Evolutionary conservation across 192 early-diverging fungal genomes (phyloP).

Genomic region (Mortierella alpina): DNA sequence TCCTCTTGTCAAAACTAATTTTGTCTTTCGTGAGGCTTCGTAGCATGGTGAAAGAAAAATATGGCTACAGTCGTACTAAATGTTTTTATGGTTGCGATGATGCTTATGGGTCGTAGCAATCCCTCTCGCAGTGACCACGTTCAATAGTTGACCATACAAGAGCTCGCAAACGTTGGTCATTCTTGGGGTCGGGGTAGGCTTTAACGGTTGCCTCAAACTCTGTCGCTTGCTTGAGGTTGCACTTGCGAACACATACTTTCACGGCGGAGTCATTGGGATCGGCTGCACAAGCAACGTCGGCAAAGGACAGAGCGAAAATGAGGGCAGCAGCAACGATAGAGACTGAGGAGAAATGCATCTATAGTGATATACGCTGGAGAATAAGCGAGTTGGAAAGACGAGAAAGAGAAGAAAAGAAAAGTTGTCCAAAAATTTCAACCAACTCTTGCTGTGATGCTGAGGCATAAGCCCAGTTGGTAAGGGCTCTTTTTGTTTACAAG

Average conservation of each 20-base stretch:
- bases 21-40: not conserved
- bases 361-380: not conserved
- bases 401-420: too few species aligned
- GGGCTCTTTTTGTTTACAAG: too few species aligned
- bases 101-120: slow-evolving; percentile 2
- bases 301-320: not conserved
- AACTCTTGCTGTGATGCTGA: too few species aligned
- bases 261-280: slow-evolving; percentile 5
- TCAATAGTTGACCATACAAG: not conserved
- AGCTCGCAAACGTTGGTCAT: not conserved
- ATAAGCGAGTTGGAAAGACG: too few species aligned
- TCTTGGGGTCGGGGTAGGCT: slow-evolving; percentile 2
- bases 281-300: slow-evolving; percentile 9
- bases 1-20: not conserved
- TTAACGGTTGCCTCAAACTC: slow-evolving; percentile 5
- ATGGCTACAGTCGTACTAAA: slow-evolving; percentile 3
- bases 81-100: not conserved
- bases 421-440: too few species aligned
- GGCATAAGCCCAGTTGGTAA: too few species aligned
- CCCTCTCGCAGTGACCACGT: slow-evolving; percentile 1
- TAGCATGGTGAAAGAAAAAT: not conserved
- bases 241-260: not conserved
- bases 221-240: not conserved
- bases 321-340: slow-evolving; percentile 1
- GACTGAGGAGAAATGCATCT: slow-evolving; percentile 5